A percentile compares a stretch with the other conserved stretches of the same genome.
Conservation (phyloP, 2,329 filamentous ascomycete species). For the Malbranchea cinnamomea region DNA sequence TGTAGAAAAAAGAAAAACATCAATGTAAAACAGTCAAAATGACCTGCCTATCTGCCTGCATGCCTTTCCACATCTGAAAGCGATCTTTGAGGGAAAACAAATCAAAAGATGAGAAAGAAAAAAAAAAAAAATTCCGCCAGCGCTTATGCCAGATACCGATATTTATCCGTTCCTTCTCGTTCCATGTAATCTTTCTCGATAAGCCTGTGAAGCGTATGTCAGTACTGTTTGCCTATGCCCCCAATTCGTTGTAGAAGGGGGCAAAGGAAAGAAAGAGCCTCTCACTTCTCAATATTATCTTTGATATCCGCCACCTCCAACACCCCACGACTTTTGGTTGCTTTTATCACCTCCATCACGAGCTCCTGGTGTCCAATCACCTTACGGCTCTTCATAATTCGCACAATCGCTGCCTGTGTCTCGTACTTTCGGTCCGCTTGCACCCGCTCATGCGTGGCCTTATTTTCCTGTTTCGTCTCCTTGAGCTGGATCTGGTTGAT, state of each 20-base stretch:
- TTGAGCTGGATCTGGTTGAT: conserved; percentile 98
- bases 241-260: conserved; percentile 1
- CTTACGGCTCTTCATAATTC: conserved; percentile 94
- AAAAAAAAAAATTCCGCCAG: background rate
- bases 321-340: conserved; percentile 74
- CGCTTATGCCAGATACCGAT: conserved; percentile 49
- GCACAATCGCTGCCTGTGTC: conserved; percentile 89
- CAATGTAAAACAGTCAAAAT: too few species aligned
- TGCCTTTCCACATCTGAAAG: too few species aligned
- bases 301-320: conserved; percentile 83
- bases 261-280: conserved; percentile 12
- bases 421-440: conserved; percentile 85
- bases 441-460: conserved; percentile 81
- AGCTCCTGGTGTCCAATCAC: conserved; percentile 72
- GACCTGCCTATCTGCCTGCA: too few species aligned
- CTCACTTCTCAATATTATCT: conserved; percentile 87
- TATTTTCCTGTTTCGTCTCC: conserved; percentile 90
- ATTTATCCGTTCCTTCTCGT: conserved; percentile 45
- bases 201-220: too few species aligned
- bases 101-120: background rate
- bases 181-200: conserved; percentile 93
- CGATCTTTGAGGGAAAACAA: too few species aligned
- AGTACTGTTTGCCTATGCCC: too few species aligned
- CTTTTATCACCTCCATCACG: conserved; percentile 79
- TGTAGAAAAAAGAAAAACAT: too few species aligned